Conservation (phyloP, 441 rosid genomes). For the Adansonia gregorii region DNA sequence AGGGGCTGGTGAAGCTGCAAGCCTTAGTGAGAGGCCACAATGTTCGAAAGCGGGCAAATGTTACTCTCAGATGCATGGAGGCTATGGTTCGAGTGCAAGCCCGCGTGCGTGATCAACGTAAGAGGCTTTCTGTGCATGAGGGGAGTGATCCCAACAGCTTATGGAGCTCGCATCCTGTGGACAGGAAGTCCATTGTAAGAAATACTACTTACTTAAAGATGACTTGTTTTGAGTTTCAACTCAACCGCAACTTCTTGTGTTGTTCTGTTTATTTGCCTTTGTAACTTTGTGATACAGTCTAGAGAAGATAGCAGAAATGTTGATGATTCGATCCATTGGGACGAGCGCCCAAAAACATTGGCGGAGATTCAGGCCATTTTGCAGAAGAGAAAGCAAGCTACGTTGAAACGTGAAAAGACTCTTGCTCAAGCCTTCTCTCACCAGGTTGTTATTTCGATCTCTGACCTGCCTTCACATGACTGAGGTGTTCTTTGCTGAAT, state of each 20-base stretch:
- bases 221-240: not conserved
- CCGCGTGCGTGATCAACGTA: conserved; percentile 45
- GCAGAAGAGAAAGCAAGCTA: conserved; percentile 37
- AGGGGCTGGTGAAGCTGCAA: conserved; percentile 64
- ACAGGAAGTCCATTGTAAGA: conserved; percentile 22
- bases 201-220: not conserved
- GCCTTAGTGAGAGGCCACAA: conserved; percentile 67
- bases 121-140: conserved; percentile 30
- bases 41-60: conserved; percentile 54
- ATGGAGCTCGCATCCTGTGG: conserved; percentile 29
- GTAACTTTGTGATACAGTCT: conserved; percentile 27
- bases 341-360: conserved; percentile 30
- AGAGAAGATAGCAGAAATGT: conserved; percentile 29
- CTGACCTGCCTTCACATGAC: not conserved
- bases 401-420: conserved; percentile 36
- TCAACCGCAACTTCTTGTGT: not conserved
- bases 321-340: conserved; percentile 30
- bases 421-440: conserved; percentile 44
- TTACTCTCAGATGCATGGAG: conserved; percentile 53
- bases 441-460: conserved; percentile 37
- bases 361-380: conserved; percentile 39
- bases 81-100: conserved; percentile 57
- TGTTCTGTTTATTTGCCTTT: not conserved
- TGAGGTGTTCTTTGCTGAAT: not conserved
- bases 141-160: conserved; percentile 30